A percentile compares a stretch with the other conserved stretches of the same genome.
phyloP scores from a whole-genome alignment of 352 stramenopile genomes.

The Globisporangium viniferum region DNA sequence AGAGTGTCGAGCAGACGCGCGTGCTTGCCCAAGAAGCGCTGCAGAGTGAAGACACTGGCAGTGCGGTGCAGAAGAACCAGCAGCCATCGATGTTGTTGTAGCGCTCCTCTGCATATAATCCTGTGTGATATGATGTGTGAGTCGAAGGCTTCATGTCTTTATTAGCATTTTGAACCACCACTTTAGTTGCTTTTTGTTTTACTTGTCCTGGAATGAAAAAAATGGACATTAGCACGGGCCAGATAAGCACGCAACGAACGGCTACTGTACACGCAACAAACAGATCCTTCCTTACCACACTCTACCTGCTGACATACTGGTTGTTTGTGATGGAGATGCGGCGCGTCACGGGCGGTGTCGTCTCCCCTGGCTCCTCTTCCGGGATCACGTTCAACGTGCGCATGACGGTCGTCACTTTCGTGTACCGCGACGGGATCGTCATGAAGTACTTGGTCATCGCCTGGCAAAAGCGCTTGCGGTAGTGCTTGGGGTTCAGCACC shows the following conservation, averaged over 20 bases:
- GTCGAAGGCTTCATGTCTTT: neutral
- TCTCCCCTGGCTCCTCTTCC: conserved; percentile 17
- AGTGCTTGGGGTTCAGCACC: conserved; percentile 84
- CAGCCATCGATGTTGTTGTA: conserved; percentile 3
- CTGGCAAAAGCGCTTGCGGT: conserved; percentile 79
- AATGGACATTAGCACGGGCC: conserved; percentile 3
- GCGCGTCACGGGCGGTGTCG: conserved; percentile 17
- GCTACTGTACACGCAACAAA: neutral
- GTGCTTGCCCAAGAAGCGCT: conserved; percentile 4
- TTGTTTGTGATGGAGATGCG: conserved; percentile 18
- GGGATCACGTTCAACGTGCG: conserved; percentile 33
- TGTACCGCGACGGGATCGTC: conserved; percentile 84
- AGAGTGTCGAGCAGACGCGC: conserved; percentile 8
- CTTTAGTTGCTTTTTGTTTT: neutral
- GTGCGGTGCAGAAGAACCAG: neutral
- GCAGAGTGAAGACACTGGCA: neutral
- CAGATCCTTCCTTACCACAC: no score
- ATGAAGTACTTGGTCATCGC: conserved; percentile 90
- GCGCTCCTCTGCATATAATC: neutral
- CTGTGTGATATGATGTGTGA: neutral
- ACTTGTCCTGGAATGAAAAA: neutral
- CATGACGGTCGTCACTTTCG: conserved; percentile 70
- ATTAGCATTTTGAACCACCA: neutral
- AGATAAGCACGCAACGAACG: neutral
- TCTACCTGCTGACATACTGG: conserved; percentile 4